Evolutionary conservation across 2,329 filamentous ascomycete species (phyloP).

Genomic region (Diaporthe eres): DNA sequence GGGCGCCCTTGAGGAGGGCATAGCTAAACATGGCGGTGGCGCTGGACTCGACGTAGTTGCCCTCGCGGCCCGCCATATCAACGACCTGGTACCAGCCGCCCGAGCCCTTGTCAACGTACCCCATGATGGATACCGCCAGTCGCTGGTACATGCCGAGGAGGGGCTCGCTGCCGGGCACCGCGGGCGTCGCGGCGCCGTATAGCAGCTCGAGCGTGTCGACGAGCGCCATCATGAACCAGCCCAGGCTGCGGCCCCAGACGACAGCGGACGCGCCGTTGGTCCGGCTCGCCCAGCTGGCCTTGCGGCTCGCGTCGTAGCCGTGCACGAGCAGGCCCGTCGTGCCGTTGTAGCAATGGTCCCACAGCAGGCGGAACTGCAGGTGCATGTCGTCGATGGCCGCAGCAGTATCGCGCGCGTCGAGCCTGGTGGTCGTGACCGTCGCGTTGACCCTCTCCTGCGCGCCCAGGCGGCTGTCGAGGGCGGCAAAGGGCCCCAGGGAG

Average conservation of each 20-base stretch:
- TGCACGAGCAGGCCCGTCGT: conserved; percentile 61
- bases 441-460: background rate
- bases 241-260: conserved; percentile 65
- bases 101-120: conserved; percentile 25
- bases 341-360: conserved; percentile 55
- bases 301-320: conserved; percentile 64
- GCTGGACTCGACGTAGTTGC: conserved; percentile 56
- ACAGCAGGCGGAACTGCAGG: conserved; percentile 59
- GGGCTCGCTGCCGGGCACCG: background rate
- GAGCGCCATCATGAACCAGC: conserved; percentile 51
- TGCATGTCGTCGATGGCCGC: conserved; percentile 57
- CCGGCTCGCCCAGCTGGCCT: conserved; percentile 62
- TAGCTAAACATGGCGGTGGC: conserved; percentile 54
- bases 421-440: background rate
- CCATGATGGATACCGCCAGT: background rate
- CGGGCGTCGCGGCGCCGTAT: background rate
- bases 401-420: background rate
- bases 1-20: conserved; percentile 52
- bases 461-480: conserved; percentile 49
- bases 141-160: background rate
- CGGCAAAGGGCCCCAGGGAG: conserved; percentile 55
- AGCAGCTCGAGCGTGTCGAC: conserved; percentile 51
- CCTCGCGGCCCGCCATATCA: conserved; percentile 42
- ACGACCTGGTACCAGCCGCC: conserved; percentile 56
- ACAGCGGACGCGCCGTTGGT: conserved; percentile 62